A percentile compares a stretch with the other conserved stretches of the same genome.
These are phyloP conservation scores for sorghum (Sorghum bicolor) DNA, from an alignment of 176 grass and related monocot species.

Conservation along the genomic window DNA sequence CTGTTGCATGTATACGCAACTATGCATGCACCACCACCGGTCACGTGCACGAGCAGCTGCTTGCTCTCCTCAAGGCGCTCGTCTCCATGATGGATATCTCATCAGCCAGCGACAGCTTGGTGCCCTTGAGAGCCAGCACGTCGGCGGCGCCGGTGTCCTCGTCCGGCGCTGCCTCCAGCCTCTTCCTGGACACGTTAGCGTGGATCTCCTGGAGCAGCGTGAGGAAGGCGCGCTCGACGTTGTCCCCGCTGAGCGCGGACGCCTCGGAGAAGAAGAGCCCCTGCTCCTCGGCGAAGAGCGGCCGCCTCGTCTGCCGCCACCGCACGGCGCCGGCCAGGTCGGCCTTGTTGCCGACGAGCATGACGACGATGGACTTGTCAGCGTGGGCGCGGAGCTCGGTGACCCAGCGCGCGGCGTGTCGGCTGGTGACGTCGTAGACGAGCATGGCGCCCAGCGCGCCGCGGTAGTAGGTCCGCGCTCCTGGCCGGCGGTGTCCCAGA, in stretches of 20 bases:
- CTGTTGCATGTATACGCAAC: background rate
- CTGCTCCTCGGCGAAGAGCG: constrained; percentile 76
- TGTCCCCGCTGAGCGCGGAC: constrained; percentile 75
- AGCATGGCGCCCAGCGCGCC: constrained; percentile 81
- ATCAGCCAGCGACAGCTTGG: constrained; percentile 23
- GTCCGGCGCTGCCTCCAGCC: constrained; percentile 43
- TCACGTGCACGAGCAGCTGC: constrained; percentile 62
- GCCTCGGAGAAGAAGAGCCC: constrained; percentile 91
- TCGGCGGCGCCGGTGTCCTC: background rate
- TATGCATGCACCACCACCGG: background rate
- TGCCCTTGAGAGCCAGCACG: constrained; percentile 55
- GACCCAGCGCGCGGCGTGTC: constrained; percentile 63
- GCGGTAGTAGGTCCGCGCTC: constrained; percentile 77
- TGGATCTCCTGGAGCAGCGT: constrained; percentile 59
- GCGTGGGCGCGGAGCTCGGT: constrained; percentile 70
- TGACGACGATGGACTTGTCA: constrained; percentile 74
- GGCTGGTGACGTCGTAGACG: constrained; percentile 80
- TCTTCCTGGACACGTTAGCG: constrained; percentile 53
- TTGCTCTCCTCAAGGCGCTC: constrained; percentile 55
- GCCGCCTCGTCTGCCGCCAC: constrained; percentile 49
- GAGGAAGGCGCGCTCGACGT: constrained; percentile 71
- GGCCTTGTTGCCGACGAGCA: constrained; percentile 89
- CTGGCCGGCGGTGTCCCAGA: constrained; percentile 71
- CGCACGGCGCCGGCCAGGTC: constrained; percentile 24
- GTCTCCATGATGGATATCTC: constrained; percentile 80